These are phyloP conservation scores for Hyphopichia fennica DNA, from an alignment of 1,139 yeast genomes.

Conservation along the genomic window DNA sequence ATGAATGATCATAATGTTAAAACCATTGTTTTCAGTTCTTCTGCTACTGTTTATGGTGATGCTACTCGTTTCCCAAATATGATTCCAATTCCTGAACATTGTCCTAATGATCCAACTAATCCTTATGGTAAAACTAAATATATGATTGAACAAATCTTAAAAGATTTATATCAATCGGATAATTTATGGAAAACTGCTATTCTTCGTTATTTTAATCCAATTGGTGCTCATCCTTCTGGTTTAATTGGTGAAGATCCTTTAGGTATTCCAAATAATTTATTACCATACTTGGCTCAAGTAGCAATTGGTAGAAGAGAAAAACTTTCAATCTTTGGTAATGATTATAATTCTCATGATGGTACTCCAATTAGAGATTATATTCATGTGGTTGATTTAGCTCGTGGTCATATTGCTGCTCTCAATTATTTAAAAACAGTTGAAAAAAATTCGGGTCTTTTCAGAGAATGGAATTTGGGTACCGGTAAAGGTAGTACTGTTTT, in stretches of 20 bases:
- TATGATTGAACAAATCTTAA: conserved; percentile 61
- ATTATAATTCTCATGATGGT: conserved; percentile 71
- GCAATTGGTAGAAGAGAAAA: conserved; percentile 73
- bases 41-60: conserved; percentile 86
- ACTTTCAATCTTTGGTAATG: conserved; percentile 64
- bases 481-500: conserved; percentile 79
- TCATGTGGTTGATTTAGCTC: conserved; percentile 81
- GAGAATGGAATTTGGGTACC: conserved; percentile 85
- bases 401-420: conserved; percentile 75
- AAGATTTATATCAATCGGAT: conserved; percentile 55
- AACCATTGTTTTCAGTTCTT: conserved; percentile 72
- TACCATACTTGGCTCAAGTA: conserved; percentile 77
- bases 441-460: conserved; percentile 50
- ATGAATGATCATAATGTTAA: conserved; percentile 50
- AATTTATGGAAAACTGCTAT: conserved; percentile 60
- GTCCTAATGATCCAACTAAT: conserved; percentile 74
- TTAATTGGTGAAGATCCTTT: conserved; percentile 78
- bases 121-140: conserved; percentile 78
- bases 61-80: conserved; percentile 70
- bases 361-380: conserved; percentile 83
- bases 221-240: conserved; percentile 86
- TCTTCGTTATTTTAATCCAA: conserved; percentile 77
- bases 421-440: conserved; percentile 46
- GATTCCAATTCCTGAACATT: conserved; percentile 80
- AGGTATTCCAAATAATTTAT: conserved; percentile 73